Evolutionary conservation across 2,329 filamentous ascomycete species (phyloP), one percentile per base, ranked within the genome.

Genomic region (Talaromyces sp.): DNA sequence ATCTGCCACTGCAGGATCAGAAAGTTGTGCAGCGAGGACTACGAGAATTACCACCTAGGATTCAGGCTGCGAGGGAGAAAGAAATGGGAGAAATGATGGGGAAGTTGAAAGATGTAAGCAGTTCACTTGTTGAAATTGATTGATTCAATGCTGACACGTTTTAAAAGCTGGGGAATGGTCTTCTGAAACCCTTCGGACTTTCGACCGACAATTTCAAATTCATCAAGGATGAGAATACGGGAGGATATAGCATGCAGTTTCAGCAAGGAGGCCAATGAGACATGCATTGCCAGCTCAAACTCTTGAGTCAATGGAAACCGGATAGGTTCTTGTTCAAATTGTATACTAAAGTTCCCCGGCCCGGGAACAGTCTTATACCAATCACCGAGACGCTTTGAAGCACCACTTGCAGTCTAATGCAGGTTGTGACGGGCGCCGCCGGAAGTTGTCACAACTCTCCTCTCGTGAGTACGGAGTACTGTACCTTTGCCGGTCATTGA

Each of bases 81-180:
- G 95, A 99, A 79, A 92, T 95, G 86, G 89, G 86, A 2, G 94
- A 99, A 80, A 97, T 98, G 93, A 96, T 97, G 93, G 91, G 90
- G 19, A 97, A 98, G 81, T 79, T 99, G 72, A 97, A 96, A 75
- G 88, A 90, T 71, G 86, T 88, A 69, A 80, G 85, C 11, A 36
- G 13, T 15, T 36, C 34, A 5, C 34, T 36, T 36, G 34, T 36
- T 36, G 34, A 34, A 7, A 29, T 53, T 5, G 3, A 31, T 25
- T 13, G 58, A 59, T 1, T 47, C 19, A 1, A 29, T n/a, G 43
- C 65, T 67, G 59, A 67, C 40, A 29, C 43, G 13, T 43, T 19
- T 25, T 7, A 70, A 65, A 71, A 91, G 78, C 81, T 99, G 67
- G 95, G 95, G 0, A 97, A 99, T 75, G 92, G 93, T 1, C 87